These are phyloP conservation scores for Aspergillus homomorphus DNA, from an alignment of 495 filamentous ascomycete genomes.

Conservation along the genomic window DNA sequence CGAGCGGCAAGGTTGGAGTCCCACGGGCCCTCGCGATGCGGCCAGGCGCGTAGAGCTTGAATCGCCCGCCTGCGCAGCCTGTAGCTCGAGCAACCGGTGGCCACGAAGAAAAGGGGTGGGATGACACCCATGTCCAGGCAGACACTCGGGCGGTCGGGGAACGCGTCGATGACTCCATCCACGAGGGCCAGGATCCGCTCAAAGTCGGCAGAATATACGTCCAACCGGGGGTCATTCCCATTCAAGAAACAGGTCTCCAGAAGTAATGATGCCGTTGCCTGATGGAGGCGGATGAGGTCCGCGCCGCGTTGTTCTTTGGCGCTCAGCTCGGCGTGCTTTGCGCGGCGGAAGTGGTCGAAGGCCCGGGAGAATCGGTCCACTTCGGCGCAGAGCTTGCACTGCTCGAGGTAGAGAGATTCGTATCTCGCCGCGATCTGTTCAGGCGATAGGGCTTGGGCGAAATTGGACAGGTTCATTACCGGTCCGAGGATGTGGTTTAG, in stretches of 20 bases:
- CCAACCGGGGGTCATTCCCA: neutral
- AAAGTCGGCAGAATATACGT: conserved; percentile 3
- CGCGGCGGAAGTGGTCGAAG: neutral
- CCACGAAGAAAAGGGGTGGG: conserved; percentile 44
- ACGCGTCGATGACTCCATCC: conserved; percentile 5
- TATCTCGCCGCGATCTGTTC: too few species aligned
- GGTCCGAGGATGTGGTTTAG: neutral
- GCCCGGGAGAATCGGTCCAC: neutral
- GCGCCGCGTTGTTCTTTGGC: conserved; percentile 13
- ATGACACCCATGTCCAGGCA: conserved; percentile 26
- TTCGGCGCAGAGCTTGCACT: neutral
- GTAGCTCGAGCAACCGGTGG: conserved; percentile 44
- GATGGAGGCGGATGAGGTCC: conserved; percentile 17
- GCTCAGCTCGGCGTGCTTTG: neutral
- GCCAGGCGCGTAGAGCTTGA: conserved; percentile 25
- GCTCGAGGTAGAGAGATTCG: neutral
- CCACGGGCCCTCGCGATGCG: conserved; percentile 52
- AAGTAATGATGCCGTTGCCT: conserved; percentile 7
- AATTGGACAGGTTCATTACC: neutral
- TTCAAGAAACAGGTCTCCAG: conserved; percentile 12
- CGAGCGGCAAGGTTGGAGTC: conserved; percentile 19
- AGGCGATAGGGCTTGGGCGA: neutral
- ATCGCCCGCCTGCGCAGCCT: conserved; percentile 38
- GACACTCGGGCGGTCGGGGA: conserved; percentile 16
- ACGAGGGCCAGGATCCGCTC: conserved; percentile 8